Conservation (phyloP, 2,329 filamentous ascomycete species). For the Penicillium corylophilum region DNA sequence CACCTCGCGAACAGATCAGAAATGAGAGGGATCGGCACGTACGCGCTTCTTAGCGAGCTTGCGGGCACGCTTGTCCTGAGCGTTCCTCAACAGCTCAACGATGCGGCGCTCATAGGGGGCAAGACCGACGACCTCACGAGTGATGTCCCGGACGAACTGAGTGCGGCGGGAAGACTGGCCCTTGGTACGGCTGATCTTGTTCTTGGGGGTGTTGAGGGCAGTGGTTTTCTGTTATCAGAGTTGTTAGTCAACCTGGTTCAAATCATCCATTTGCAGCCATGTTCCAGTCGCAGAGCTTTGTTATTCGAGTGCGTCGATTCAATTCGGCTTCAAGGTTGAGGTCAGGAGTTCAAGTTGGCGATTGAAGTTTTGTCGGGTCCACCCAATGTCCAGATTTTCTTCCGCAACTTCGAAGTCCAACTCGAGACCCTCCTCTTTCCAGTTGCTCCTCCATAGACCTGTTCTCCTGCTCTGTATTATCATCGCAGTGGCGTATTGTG, state of each 20-base stretch:
- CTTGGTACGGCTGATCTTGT: conserved; percentile 81
- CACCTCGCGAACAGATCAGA: not conserved
- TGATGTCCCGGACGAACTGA: conserved; percentile 92
- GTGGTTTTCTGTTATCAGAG: conserved; percentile 72
- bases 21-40: conserved; percentile 43
- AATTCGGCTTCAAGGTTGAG: not conserved
- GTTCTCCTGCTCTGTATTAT: not conserved
- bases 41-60: conserved; percentile 99
- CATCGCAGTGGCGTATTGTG: not conserved
- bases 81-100: conserved; percentile 98
- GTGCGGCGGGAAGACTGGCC: conserved; percentile 96
- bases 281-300: not conserved
- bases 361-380: conserved; percentile 2
- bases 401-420: not conserved
- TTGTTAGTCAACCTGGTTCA: conserved; percentile 41
- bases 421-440: not conserved
- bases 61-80: conserved; percentile 97
- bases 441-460: not conserved
- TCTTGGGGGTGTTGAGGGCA: conserved; percentile 69
- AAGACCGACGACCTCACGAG: conserved; percentile 96
- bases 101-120: conserved; percentile 97
- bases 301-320: not conserved
- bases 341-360: conserved; percentile 1
- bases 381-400: conserved; percentile 9
- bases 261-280: not conserved